Base-by-base conservation (phyloP, 2,329 filamentous ascomycete species). In the Talaromyces sp. region DNA sequence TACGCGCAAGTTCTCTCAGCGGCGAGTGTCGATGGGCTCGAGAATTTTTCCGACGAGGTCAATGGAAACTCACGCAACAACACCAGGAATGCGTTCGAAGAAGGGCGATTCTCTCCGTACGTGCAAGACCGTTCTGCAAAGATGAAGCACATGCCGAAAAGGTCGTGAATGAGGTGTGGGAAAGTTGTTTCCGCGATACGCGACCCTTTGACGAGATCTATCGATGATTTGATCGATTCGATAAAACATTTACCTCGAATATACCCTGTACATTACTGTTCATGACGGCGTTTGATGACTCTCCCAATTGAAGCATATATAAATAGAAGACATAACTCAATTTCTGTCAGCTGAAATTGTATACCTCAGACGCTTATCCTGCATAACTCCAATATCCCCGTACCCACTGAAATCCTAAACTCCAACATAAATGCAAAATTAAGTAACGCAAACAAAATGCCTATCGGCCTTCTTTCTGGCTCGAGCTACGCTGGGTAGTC, bases 191-290 rank as follows among this genome's bases (percentile, higher is more conserved):
- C 76, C 82, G 87, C 60, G 95, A 99, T 78, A 98, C 94, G 3
- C 84, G 95, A 73, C 95, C 95, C 2, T 99, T 99, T 78, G 93
- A 98, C 77, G 94, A 98, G 76, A 93, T 99, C 62, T 99, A 97
- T 77, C 88, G 92, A 74, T 83, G 72, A 79, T 50, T 56, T 5
- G 13, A n/a, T 59, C 14, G 10, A 31, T 19, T 27, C 9, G 6
- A 31, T n/a, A 59, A 8, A 27, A 2, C 10, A 43, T 1, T 45
- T 19, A 22, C 22, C 37, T 62, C 19, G 10, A 48, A 24, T 56
- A 59, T 59, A 60, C 57, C 62, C 57, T 64, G 62, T 64, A 64
- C 56, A 64, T 59, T 64, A 58, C 43, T 64, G 50, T n/a, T 59
- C 35, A 59, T 59, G 41, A 59, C 47, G 45, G 62, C 62, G 62